Evolutionary conservation across 345 rosid genomes (phyloP).

Genomic region (Acer campestre): DNA sequence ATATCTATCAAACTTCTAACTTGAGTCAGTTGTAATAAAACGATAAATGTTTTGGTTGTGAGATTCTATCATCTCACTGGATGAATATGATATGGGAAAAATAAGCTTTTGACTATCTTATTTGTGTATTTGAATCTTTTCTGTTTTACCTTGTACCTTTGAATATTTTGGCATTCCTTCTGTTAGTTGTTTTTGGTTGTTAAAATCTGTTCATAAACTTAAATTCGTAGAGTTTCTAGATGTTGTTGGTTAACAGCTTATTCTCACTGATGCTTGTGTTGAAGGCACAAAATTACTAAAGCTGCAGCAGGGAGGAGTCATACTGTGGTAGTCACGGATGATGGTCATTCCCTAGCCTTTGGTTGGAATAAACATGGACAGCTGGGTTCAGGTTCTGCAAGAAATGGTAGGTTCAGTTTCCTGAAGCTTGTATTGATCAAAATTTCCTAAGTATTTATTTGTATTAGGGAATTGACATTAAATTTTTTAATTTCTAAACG

Average conservation of each 20-base stretch:
- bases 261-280: constrained; percentile 7
- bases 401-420: constrained; percentile 58
- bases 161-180: background rate
- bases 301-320: constrained; percentile 86
- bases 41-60: background rate
- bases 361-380: constrained; percentile 99
- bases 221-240: background rate
- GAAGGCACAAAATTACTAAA: constrained; percentile 70
- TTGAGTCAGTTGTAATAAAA: background rate
- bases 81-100: background rate
- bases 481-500: background rate
- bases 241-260: background rate
- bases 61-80: background rate
- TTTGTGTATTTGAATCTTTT: background rate
- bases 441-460: background rate
- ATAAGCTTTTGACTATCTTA: background rate
- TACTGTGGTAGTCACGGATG: constrained; percentile 77
- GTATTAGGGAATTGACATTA: background rate
- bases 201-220: background rate
- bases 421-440: background rate
- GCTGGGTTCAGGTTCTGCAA: constrained; percentile 78
- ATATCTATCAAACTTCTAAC: background rate
- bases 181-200: background rate
- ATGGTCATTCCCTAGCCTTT: constrained; percentile 80
- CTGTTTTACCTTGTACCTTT: background rate